Percentiles rank a stretch among this genome's conserved stretches.
phyloP scores from a whole-genome alignment of 371 early-diverging fungal species.

The Zychaea mexicana region DNA sequence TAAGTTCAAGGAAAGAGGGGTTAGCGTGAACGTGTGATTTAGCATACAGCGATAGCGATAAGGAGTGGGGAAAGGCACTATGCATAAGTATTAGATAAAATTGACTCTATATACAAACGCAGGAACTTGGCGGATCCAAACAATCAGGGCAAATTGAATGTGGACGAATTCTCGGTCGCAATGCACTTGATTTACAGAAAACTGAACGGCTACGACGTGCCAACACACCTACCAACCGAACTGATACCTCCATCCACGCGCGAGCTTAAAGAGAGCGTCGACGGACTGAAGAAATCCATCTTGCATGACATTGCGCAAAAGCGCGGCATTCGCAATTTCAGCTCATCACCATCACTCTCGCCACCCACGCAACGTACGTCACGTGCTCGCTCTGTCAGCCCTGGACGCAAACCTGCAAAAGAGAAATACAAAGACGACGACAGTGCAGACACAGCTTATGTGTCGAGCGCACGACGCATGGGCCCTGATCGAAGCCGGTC shows the following conservation, averaged over 20 bases:
- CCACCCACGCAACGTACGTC: constrained; percentile 11
- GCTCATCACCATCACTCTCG: constrained; percentile 32
- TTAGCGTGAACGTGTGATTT: not conserved
- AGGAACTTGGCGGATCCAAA: constrained; percentile 86
- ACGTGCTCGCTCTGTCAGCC: constrained; percentile 29
- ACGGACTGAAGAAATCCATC: constrained; percentile 55
- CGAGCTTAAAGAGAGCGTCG: constrained; percentile 60
- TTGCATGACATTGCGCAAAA: constrained; percentile 52
- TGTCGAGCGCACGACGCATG: constrained; percentile 63
- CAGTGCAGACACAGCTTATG: constrained; percentile 54
- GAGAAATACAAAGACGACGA: constrained; percentile 37
- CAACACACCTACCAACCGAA: constrained; percentile 76
- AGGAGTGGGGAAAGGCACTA: too few species aligned
- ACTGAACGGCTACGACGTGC: constrained; percentile 78
- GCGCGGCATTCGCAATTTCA: constrained; percentile 38
- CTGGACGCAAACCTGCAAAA: constrained; percentile 17
- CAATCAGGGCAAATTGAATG: constrained; percentile 84
- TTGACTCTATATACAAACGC: too few species aligned
- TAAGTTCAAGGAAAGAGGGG: not conserved
- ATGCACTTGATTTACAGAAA: constrained; percentile 91
- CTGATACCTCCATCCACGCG: constrained; percentile 82
- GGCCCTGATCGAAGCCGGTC: constrained; percentile 49
- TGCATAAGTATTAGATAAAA: too few species aligned
- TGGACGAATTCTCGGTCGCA: constrained; percentile 93
- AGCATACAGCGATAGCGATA: too few species aligned